Evolutionary conservation across 2,329 filamentous ascomycete genomes (phyloP), one percentile per base, ranked within the genome.

Genomic region (Paracamarosporium sp.): DNA sequence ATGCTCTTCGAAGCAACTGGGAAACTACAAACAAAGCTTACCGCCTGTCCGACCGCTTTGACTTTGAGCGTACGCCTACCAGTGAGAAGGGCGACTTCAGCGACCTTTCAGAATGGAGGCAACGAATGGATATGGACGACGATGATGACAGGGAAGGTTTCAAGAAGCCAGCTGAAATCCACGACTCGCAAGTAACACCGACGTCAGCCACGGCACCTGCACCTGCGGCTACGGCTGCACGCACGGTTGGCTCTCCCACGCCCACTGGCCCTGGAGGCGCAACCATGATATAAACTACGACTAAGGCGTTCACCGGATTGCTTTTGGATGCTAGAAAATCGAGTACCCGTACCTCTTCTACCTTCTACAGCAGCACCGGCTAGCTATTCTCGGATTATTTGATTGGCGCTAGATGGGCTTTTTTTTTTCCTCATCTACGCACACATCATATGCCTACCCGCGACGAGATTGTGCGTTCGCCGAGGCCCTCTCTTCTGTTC

Each of bases 11-110:
- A 51, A 91, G 84, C 51, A 93, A 97, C 69, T 99, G 95, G 95
- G 93, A 98, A 79, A 92, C 90, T 36, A 97, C 93, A 12, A 97
- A 94, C 80, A 95, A 96, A 78, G 96, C 92, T 70, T 97, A 98
- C 76, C 90, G 95, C 24, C 81, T 97, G 43, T 96, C 92, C 77
- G 93, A 90, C 70, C 88, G 90, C 50, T 96, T 96, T 68, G 93
- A 97, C 73, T 93, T 96, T 67, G 93, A 97, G 55, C 81, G 76
- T 36, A 78, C 75, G 1, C 76, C 78, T 8, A 77, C 74, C 3
- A 76, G 61, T 22, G 72, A 73, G 44, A 69, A 70, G 41, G 67
- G 64, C 31, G 71, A 72, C 17, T 35, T 75, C 13, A 70, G 67
- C 50, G 72, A 75, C 24, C 66, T 77, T 17, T 65, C 70, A 24